Evolutionary conservation across 2,329 filamentous ascomycete species (phyloP).

Genomic region (Helotiales sp.): DNA sequence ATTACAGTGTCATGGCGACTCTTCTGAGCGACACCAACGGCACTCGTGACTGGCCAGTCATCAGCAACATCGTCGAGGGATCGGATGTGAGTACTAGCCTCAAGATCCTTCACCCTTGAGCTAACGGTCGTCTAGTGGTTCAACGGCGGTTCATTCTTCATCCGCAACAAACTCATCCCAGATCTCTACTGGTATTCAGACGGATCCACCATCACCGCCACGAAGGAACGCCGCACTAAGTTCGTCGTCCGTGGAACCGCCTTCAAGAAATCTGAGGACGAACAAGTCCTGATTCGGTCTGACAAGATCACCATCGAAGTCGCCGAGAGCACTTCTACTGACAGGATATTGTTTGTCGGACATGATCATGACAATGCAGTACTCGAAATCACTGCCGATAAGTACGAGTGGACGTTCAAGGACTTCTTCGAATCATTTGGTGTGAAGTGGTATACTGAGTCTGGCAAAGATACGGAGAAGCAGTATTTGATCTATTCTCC

Average conservation of each 20-base stretch:
- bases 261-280: not conserved
- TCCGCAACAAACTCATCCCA: conserved; percentile 1
- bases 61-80: not conserved
- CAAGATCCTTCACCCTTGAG: not conserved
- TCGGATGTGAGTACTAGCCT: not conserved
- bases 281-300: not conserved
- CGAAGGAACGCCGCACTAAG: not conserved
- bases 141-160: conserved; percentile 1
- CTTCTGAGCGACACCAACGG: not conserved
- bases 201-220: not conserved
- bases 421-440: conserved; percentile 1
- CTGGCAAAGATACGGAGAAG: not conserved
- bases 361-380: not conserved
- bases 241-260: not conserved
- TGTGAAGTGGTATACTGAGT: not conserved
- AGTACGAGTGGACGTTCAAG: conserved; percentile 1
- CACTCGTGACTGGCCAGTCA: not conserved
- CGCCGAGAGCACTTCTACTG: not conserved
- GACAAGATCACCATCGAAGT: conserved; percentile 6
- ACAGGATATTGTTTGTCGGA: not conserved
- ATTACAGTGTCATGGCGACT: not conserved
- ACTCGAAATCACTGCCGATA: not conserved
- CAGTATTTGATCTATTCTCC: not conserved
- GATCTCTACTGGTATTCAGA: not conserved
- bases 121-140: not conserved